Evolutionary conservation across 1,139 yeast genomes (phyloP).

Genomic region (Debaryomyces subglobosus): DNA sequence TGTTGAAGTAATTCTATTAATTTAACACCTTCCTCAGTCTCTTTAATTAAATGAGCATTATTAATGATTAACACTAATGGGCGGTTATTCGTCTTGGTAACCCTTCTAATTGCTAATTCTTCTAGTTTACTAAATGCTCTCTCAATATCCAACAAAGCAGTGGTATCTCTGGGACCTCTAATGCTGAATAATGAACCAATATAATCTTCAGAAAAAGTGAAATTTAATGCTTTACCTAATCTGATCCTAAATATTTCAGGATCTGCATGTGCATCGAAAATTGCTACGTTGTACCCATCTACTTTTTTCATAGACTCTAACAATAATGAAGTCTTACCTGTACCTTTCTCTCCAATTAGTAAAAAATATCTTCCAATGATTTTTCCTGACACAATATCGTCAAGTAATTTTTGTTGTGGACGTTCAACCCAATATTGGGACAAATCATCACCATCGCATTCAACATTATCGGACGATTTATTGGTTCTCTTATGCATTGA

Average conservation of each 20-base stretch:
- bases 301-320: constrained; percentile 70
- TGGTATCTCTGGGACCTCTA: constrained; percentile 83
- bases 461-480: constrained; percentile 28
- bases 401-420: constrained; percentile 66
- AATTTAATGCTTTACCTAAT: constrained; percentile 74
- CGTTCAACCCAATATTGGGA: constrained; percentile 64
- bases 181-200: constrained; percentile 82
- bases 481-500: constrained; percentile 52
- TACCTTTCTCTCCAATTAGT: constrained; percentile 82
- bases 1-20: constrained; percentile 80
- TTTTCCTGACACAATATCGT: constrained; percentile 66
- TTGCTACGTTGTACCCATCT: constrained; percentile 66
- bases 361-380: constrained; percentile 70
- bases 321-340: constrained; percentile 78
- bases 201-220: constrained; percentile 77
- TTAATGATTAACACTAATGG: constrained; percentile 76
- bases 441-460: constrained; percentile 25
- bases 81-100: constrained; percentile 32
- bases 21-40: constrained; percentile 70
- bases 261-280: constrained; percentile 84
- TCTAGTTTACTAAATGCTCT: constrained; percentile 79
- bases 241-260: constrained; percentile 81
- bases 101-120: constrained; percentile 64
- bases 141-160: constrained; percentile 80
- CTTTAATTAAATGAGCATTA: constrained; percentile 73